phyloP scores from a whole-genome alignment of 2,329 filamentous ascomycete species.

The Falciphora oryzae region DNA sequence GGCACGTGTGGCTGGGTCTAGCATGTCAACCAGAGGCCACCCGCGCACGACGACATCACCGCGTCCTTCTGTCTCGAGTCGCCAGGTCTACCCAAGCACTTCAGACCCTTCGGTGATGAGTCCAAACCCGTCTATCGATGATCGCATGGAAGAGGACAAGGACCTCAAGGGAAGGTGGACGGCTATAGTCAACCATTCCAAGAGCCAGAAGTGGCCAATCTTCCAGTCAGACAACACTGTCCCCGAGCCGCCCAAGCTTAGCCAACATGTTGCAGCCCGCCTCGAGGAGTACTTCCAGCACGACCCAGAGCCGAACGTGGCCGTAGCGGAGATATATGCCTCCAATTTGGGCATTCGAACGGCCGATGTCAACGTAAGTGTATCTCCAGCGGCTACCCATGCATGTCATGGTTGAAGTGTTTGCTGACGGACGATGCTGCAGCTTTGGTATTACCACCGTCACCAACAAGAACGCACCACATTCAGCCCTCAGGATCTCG shows the following conservation, averaged over 20 bases:
- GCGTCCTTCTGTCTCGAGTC: neutral
- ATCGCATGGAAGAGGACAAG: conserved; percentile 21
- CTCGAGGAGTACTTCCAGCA: conserved; percentile 48
- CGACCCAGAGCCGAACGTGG: conserved; percentile 41
- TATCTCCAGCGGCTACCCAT: neutral
- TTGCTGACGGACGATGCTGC: neutral
- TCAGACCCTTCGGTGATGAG: conserved; percentile 10
- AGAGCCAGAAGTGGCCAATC: conserved; percentile 32
- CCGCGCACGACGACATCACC: no score
- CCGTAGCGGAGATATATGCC: conserved; percentile 46
- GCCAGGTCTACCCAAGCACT: neutral
- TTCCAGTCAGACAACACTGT: conserved; percentile 29
- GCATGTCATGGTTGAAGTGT: no score
- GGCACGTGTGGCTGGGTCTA: no score
- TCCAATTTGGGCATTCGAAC: conserved; percentile 48
- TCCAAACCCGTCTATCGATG: conserved; percentile 8
- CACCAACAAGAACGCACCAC: conserved; percentile 42
- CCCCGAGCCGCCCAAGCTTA: conserved; percentile 39
- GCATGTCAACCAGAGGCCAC: no score
- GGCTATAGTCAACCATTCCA: conserved; percentile 40
- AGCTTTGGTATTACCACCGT: conserved; percentile 47
- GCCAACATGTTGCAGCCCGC: conserved; percentile 42
- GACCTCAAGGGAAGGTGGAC: conserved; percentile 21
- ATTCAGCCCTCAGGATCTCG: conserved; percentile 33
- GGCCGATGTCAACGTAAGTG: conserved; percentile 41